These are phyloP conservation scores for Periconia sp. DNA, from an alignment of 2,329 filamentous ascomycete genomes.

Conservation along the genomic window DNA sequence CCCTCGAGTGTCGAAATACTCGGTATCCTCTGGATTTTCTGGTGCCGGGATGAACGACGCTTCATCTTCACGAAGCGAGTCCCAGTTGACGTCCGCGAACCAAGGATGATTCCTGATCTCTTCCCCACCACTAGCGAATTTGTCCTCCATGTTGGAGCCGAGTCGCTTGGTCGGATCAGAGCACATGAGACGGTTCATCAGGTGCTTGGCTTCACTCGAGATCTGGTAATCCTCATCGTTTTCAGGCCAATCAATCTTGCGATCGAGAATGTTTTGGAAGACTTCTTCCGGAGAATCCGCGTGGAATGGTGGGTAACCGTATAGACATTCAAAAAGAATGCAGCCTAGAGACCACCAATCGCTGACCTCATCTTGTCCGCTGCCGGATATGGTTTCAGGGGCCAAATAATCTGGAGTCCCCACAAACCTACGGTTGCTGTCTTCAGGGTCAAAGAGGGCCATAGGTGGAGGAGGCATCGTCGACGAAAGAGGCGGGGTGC, in stretches of 20 bases:
- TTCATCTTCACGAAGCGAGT: slow-evolving; percentile 88
- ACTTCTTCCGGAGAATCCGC: slow-evolving; percentile 88
- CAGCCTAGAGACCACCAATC: slow-evolving; percentile 99
- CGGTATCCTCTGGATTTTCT: slow-evolving; percentile 94
- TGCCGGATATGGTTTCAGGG: slow-evolving; percentile 93
- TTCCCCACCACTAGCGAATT: slow-evolving; percentile 80
- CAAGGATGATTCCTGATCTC: slow-evolving; percentile 90
- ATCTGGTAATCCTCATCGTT: slow-evolving; percentile 75
- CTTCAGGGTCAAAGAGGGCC: slow-evolving; percentile 94
- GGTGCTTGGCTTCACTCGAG: slow-evolving; percentile 86
- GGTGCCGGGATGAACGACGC: slow-evolving; percentile 92
- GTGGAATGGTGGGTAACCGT: slow-evolving; percentile 92
- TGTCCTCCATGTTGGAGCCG: slow-evolving; percentile 84
- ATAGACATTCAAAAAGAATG: slow-evolving; percentile 95
- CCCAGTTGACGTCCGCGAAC: slow-evolving; percentile 90
- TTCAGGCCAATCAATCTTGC: slow-evolving; percentile 91
- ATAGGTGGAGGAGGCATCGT: slow-evolving; percentile 90
- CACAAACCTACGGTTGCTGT: slow-evolving; percentile 90
- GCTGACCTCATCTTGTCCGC: slow-evolving; percentile 95
- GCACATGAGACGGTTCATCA: slow-evolving; percentile 92
- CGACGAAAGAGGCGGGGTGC: slow-evolving; percentile 64
- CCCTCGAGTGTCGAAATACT: slow-evolving; percentile 93
- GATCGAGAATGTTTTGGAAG: slow-evolving; percentile 92
- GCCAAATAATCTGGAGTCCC: slow-evolving; percentile 97
- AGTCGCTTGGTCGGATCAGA: slow-evolving; percentile 81